Evolutionary conservation across 2,329 filamentous ascomycete species (phyloP).

Genomic region (Pyricularia pennisetigena): DNA sequence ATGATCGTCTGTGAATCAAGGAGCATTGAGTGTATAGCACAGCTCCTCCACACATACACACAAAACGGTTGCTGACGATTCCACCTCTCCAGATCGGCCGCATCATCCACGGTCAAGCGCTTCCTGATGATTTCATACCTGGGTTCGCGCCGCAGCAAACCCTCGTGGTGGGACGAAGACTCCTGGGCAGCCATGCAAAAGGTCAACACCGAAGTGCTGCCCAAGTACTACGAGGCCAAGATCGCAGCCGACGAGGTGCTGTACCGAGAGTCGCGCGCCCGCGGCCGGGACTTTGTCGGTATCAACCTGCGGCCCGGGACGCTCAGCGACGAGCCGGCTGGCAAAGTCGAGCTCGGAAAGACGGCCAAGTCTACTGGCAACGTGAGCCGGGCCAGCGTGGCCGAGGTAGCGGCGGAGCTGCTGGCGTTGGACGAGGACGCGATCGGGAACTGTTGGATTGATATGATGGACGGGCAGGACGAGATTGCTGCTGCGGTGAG

Average conservation of each 20-base stretch:
- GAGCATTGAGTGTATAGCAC: neutral
- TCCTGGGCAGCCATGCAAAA: conserved; percentile 32
- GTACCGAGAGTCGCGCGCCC: conserved; percentile 34
- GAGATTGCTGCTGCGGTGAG: conserved; percentile 35
- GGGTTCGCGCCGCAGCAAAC: conserved; percentile 37
- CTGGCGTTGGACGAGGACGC: conserved; percentile 32
- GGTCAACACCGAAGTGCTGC: conserved; percentile 30
- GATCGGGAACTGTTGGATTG: conserved; percentile 41
- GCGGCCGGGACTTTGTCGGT: conserved; percentile 28
- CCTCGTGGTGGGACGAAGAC: conserved; percentile 45
- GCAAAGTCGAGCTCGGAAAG: conserved; percentile 36
- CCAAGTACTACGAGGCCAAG: conserved; percentile 51
- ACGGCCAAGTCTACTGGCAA: conserved; percentile 25
- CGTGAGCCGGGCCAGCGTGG: conserved; percentile 50
- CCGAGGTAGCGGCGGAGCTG: conserved; percentile 43
- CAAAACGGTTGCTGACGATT: neutral
- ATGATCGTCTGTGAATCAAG: neutral
- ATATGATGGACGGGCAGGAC: conserved; percentile 44
- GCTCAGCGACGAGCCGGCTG: conserved; percentile 37
- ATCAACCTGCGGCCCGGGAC: conserved; percentile 44
- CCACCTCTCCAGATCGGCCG: conserved; percentile 25
- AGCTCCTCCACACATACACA: neutral
- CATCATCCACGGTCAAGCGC: conserved; percentile 42
- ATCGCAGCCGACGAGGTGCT: conserved; percentile 48
- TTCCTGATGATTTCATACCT: conserved; percentile 58